These are phyloP conservation scores for Millerozyma miso DNA, from an alignment of 805 yeast genomes.

Conservation along the genomic window DNA sequence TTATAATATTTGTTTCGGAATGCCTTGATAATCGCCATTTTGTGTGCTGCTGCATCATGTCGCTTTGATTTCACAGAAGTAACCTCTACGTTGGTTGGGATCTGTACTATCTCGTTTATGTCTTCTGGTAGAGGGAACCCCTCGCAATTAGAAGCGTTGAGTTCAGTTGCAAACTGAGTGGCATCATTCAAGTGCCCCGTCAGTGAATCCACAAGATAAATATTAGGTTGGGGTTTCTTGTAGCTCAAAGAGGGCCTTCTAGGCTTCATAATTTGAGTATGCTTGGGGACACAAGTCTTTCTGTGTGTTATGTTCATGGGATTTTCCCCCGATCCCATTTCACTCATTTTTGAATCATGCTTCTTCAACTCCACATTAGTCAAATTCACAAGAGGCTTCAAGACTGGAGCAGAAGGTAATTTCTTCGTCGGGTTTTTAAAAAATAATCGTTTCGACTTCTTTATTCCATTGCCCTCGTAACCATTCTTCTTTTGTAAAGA, in stretches of 20 bases:
- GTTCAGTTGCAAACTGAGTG: slow-evolving; percentile 64
- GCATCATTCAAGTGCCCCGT: slow-evolving; percentile 61
- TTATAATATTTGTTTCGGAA: slow-evolving; percentile 14
- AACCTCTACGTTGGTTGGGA: slow-evolving; percentile 42
- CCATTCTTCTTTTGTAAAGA: slow-evolving; percentile 17
- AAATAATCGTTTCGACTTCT: slow-evolving; percentile 17
- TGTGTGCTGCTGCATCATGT: slow-evolving; percentile 12
- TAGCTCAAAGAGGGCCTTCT: slow-evolving; percentile 30
- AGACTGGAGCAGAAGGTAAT: slow-evolving; percentile 19
- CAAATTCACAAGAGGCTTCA: slow-evolving; percentile 22
- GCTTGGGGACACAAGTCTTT: slow-evolving; percentile 42
- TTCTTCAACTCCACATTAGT: slow-evolving; percentile 12
- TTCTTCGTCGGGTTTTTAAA: slow-evolving; percentile 15
- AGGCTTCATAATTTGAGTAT: slow-evolving; percentile 17
- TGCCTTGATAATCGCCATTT: slow-evolving; percentile 41
- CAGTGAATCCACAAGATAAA: slow-evolving; percentile 57
- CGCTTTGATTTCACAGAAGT: slow-evolving; percentile 8
- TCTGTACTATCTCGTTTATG: slow-evolving; percentile 54
- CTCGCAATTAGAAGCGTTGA: slow-evolving; percentile 57
- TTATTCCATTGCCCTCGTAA: slow-evolving; percentile 11
- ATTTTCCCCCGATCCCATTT: slow-evolving; percentile 4
- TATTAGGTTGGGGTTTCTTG: slow-evolving; percentile 18
- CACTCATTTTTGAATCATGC: neutral
- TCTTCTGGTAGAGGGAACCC: slow-evolving; percentile 61
- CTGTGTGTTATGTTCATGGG: slow-evolving; percentile 27